These are phyloP conservation scores for Nothophytophthora sp. DNA, from an alignment of 352 stramenopile genomes.

Conservation along the genomic window DNA sequence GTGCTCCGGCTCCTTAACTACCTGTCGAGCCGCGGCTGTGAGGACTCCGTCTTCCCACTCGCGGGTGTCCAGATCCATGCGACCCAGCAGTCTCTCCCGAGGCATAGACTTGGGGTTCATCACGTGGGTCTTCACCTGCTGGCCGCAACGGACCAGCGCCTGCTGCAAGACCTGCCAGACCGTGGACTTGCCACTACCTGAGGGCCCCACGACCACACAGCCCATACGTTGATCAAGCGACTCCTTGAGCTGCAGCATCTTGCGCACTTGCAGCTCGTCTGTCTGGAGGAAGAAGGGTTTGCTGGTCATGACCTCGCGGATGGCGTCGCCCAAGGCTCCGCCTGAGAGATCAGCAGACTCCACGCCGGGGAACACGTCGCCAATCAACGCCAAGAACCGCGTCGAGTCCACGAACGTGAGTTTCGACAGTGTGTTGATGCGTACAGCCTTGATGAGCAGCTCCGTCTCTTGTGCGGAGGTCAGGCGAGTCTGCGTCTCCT, in stretches of 20 bases:
- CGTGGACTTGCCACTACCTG: conserved; percentile 93
- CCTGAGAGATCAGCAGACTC: conserved; percentile 78
- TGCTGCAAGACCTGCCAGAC: conserved; percentile 94
- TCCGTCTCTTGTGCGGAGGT: conserved; percentile 84
- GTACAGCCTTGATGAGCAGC: conserved; percentile 95
- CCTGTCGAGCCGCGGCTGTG: conserved; percentile 89
- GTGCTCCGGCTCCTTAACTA: conserved; percentile 89
- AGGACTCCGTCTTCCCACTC: conserved; percentile 97
- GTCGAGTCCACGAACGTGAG: conserved; percentile 92
- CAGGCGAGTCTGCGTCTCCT: conserved; percentile 35
- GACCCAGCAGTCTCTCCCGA: conserved; percentile 87
- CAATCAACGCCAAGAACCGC: conserved; percentile 91
- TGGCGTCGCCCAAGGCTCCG: conserved; percentile 83
- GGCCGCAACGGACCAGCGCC: conserved; percentile 80
- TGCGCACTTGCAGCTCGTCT: conserved; percentile 91
- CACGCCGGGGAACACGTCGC: conserved; percentile 93
- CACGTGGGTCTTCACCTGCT: conserved; percentile 92
- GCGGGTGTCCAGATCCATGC: conserved; percentile 95
- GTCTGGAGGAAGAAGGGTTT: conserved; percentile 89
- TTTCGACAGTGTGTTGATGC: conserved; percentile 96
- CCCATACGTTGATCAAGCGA: conserved; percentile 95
- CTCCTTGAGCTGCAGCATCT: conserved; percentile 97
- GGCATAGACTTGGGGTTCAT: conserved; percentile 98
- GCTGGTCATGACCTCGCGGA: conserved; percentile 88
- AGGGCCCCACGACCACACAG: conserved; percentile 93